Evolutionary conservation across 2,329 filamentous ascomycete species (phyloP).

Genomic region (Cladosporium austrohemisphaericum): DNA sequence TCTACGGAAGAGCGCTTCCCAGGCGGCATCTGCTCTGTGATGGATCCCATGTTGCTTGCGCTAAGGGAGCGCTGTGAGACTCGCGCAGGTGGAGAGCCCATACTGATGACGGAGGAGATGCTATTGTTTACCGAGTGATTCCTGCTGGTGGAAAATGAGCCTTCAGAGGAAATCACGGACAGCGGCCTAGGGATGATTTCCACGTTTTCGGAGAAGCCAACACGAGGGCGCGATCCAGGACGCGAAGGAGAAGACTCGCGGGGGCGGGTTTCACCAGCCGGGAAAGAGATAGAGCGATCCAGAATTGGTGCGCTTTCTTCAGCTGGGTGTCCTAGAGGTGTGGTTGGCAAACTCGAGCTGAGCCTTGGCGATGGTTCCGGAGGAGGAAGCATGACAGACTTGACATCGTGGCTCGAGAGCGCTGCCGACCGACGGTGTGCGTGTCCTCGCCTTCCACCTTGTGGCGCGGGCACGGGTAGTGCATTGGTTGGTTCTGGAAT

Average conservation of each 20-base stretch:
- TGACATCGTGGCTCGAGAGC: conserved; percentile 79
- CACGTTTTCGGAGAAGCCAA: conserved; percentile 79
- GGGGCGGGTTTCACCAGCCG: background rate
- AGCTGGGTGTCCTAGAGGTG: conserved; percentile 22
- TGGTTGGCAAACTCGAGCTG: conserved; percentile 34
- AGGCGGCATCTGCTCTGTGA: conserved; percentile 4
- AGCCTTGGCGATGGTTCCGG: conserved; percentile 25
- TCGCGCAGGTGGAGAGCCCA: conserved; percentile 38
- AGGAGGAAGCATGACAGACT: conserved; percentile 58
- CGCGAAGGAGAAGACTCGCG: conserved; percentile 32
- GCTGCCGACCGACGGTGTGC: conserved; percentile 76
- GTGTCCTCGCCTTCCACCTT: conserved; percentile 56
- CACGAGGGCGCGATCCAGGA: conserved; percentile 57
- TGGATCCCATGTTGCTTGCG: conserved; percentile 10
- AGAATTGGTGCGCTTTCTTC: background rate
- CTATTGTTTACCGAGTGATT: conserved; percentile 74
- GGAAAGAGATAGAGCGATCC: background rate
- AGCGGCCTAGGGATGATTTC: conserved; percentile 80
- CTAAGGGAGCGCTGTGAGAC: conserved; percentile 7
- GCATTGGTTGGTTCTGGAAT: conserved; percentile 45
- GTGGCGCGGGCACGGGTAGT: conserved; percentile 37
- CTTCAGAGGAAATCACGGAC: conserved; percentile 78
- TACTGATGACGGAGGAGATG: conserved; percentile 71
- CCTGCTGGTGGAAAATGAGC: conserved; percentile 65
- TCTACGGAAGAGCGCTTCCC: conserved; percentile 20